Evolutionary conservation across 2,329 filamentous ascomycete species (phyloP), one percentile per base, ranked within the genome.

Genomic region (Fusarium proliferatum): DNA sequence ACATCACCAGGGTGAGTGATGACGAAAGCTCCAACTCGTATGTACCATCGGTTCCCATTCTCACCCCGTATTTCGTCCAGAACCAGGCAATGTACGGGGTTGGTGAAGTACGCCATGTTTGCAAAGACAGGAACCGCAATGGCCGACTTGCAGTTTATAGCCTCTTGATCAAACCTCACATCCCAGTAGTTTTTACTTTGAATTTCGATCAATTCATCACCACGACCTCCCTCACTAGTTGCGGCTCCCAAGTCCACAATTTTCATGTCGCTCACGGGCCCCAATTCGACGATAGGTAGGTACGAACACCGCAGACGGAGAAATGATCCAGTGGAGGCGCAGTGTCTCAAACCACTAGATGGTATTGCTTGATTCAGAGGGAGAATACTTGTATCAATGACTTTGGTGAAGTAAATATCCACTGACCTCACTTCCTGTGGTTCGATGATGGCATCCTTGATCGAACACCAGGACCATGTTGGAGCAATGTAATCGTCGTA

Each of bases 381-480:
- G 2, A 59, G 21, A 2, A 69, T 42, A 12, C 49, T 58, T 3
- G 42, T 23, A 12, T 64, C 55, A 4, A 69, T 26, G 16, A 72
- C 19, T 23, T 34, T 41, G 4, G 49, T 41, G 21, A 72, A 53
- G 11, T 41, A 34, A 6, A 45, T 23, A 30, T 64, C 55, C 6
- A 51, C 6, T 0, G 53, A 26, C 5, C 43, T 43, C 12, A 26
- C 28, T 48, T 60, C 61, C 16, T 72, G 65, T 1, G 58, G 58
- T 43, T 66, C 69, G 6, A 73, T 45, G n/a, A 55, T 26, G 3
- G 41, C n/a, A 23, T 69, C 41, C n/a, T 66, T 66, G 13, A 73
- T 8, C 8, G 71, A 73, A 38, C 49, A 73, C 71, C 69, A 72
- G 2, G 65, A 72, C 69, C 69, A 69, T 1, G 53, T 60, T 3